These are phyloP conservation scores for Syncephalastrum monosporum DNA, from an alignment of 371 early-diverging fungal species.

Conservation along the genomic window DNA sequence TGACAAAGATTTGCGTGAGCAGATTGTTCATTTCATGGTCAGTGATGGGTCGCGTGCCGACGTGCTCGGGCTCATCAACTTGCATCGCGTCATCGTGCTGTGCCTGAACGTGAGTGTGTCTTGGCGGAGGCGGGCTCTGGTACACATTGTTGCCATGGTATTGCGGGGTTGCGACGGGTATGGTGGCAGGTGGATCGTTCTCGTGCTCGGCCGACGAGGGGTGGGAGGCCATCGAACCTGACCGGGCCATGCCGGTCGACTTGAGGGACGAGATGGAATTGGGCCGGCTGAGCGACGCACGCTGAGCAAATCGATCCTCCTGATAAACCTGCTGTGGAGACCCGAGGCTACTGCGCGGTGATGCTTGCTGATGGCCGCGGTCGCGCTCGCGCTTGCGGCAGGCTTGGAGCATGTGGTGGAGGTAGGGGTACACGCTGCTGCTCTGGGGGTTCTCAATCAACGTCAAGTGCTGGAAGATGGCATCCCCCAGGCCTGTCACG, in stretches of 20 bases:
- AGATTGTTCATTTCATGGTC: conserved; percentile 57
- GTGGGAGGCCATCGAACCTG: conserved; percentile 25
- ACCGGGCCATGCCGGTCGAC: conserved; percentile 28
- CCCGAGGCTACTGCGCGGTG: conserved; percentile 13
- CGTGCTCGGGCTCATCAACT: conserved; percentile 20
- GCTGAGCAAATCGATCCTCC: conserved; percentile 12
- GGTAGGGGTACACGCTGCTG: conserved; percentile 68
- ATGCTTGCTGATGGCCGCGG: conserved; percentile 18
- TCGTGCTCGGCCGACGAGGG: conserved; percentile 14
- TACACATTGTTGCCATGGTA: conserved; percentile 5
- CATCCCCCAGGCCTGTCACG: conserved; percentile 65
- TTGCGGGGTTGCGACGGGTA: conserved; percentile 11
- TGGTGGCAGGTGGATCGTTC: conserved; percentile 5
- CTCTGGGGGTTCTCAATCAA: conserved; percentile 63
- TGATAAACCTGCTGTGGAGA: not conserved
- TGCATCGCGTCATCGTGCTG: conserved; percentile 32
- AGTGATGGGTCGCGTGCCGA: conserved; percentile 12
- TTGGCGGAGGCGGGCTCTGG: not conserved
- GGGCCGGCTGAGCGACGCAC: conserved; percentile 32
- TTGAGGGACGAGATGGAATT: conserved; percentile 29
- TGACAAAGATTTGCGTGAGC: conserved; percentile 69
- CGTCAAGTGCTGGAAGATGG: conserved; percentile 57
- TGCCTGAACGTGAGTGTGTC: not conserved
- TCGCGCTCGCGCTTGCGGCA: conserved; percentile 51
- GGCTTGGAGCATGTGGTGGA: conserved; percentile 72